Percentiles rank a stretch among this genome's conserved stretches.
These are phyloP conservation scores for Coix lacrymajobi DNA, from an alignment of 176 grass and related monocot species.

Conservation along the genomic window DNA sequence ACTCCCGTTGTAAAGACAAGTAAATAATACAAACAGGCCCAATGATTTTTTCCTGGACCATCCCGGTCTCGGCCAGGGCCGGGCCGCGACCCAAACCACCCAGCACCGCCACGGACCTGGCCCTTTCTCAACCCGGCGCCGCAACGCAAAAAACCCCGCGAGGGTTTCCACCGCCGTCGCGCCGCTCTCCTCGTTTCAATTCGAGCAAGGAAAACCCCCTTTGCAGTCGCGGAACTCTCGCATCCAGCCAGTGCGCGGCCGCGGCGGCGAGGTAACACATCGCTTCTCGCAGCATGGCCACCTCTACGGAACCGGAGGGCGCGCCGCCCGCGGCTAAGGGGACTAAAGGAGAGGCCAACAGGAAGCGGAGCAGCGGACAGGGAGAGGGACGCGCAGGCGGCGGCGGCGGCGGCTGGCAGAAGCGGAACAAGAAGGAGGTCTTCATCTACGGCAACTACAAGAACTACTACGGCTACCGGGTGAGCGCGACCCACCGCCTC, in stretches of 20 bases:
- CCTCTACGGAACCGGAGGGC: constrained; percentile 14
- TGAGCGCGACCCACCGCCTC: constrained; percentile 3
- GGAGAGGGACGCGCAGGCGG: neutral
- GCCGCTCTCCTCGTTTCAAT: neutral
- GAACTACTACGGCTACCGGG: constrained; percentile 92
- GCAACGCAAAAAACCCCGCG: neutral
- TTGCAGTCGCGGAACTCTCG: no score
- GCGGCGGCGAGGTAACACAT: neutral
- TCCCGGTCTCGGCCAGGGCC: no score
- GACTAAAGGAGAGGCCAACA: neutral
- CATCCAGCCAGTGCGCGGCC: neutral
- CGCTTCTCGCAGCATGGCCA: constrained; percentile 23
- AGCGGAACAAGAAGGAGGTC: constrained; percentile 51
- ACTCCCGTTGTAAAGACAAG: no score
- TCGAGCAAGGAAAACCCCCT: neutral
- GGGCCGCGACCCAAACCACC: neutral
- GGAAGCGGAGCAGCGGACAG: neutral
- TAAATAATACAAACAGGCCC: no score
- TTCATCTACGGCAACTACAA: constrained; percentile 96
- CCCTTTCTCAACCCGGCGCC: neutral
- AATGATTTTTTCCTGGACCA: no score
- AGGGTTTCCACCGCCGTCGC: constrained; percentile 5
- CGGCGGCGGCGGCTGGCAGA: neutral
- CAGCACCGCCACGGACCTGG: no score
- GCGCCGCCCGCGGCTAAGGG: constrained; percentile 11